Conservation (phyloP, 1,284 basidiomycete genomes). For the Trametes pubescens region DNA sequence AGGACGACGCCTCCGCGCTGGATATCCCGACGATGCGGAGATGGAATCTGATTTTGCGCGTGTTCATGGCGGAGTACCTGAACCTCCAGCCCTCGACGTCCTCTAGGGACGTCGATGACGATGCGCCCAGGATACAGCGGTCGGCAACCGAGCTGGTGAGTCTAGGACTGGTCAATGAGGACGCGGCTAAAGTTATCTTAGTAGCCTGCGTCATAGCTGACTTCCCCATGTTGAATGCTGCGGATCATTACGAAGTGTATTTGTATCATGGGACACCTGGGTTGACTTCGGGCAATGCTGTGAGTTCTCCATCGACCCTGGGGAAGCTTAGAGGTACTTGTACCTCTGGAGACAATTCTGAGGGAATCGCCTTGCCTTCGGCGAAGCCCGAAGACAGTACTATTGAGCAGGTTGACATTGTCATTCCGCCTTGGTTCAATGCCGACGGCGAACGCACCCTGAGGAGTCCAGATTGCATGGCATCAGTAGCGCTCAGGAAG, state of each 20-base stretch:
- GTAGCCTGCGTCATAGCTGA: constrained; percentile 21
- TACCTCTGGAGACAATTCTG: too few relatives aligned
- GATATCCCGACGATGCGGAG: constrained; percentile 87
- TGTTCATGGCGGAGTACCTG: constrained; percentile 93
- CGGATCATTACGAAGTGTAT: constrained; percentile 5
- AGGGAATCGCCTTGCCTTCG: too few relatives aligned
- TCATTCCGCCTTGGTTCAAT: too few relatives aligned
- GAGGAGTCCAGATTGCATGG: too few relatives aligned
- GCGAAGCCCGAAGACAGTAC: too few relatives aligned
- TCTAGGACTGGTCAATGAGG: not conserved
- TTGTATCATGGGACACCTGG: not conserved
- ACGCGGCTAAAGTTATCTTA: constrained; percentile 19
- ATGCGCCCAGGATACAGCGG: constrained; percentile 18
- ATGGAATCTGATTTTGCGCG: constrained; percentile 90
- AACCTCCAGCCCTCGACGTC: constrained; percentile 59
- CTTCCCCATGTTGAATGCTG: not conserved
- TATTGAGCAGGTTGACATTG: too few relatives aligned
- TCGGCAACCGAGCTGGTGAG: constrained; percentile 35
- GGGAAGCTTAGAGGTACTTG: too few relatives aligned
- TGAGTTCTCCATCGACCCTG: not conserved
- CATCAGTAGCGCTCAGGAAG: too few relatives aligned
- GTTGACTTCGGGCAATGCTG: not conserved
- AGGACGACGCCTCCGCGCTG: constrained; percentile 92
- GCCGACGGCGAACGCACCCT: too few relatives aligned
- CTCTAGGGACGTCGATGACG: constrained; percentile 8